Percentiles rank a stretch among this genome's conserved stretches.
Evolutionary conservation across 164 flowering plant species (phyloP).

Genomic region (Tinospora cordifolia): DNA sequence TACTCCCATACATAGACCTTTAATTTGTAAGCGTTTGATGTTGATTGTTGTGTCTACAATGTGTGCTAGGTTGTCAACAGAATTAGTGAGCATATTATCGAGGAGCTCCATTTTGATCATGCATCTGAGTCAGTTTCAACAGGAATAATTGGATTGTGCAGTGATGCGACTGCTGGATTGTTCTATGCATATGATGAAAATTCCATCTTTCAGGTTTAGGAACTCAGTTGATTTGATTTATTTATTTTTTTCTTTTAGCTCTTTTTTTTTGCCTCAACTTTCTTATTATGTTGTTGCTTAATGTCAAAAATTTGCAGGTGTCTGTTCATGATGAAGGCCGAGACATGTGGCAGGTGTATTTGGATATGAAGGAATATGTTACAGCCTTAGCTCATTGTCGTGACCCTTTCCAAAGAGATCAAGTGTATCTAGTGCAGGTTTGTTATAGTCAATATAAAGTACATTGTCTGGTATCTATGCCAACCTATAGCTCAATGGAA

Average conservation of each 20-base stretch:
- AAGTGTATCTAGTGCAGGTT: constrained; percentile 91
- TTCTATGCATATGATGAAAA: constrained; percentile 95
- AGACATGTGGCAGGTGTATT: constrained; percentile 97
- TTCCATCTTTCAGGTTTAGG: constrained; percentile 84
- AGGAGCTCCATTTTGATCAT: constrained; percentile 90
- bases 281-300: constrained; percentile 13
- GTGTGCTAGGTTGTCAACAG: constrained; percentile 76
- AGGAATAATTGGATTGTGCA: constrained; percentile 87
- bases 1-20: background rate
- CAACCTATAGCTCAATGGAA: background rate
- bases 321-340: constrained; percentile 97
- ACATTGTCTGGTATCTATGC: background rate
- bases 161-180: constrained; percentile 97
- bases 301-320: constrained; percentile 40
- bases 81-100: constrained; percentile 82
- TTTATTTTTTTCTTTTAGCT: background rate
- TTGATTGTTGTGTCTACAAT: constrained; percentile 9
- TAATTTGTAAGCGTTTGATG: background rate
- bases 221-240: background rate
- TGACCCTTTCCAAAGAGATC: constrained; percentile 86
- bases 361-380: constrained; percentile 86
- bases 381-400: constrained; percentile 83
- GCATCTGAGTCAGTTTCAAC: constrained; percentile 64
- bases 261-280: constrained; percentile 1
- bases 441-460: constrained; percentile 9